Base-by-base conservation (phyloP, 805 yeast species). In the Kluyveromyces aestuarii region DNA sequence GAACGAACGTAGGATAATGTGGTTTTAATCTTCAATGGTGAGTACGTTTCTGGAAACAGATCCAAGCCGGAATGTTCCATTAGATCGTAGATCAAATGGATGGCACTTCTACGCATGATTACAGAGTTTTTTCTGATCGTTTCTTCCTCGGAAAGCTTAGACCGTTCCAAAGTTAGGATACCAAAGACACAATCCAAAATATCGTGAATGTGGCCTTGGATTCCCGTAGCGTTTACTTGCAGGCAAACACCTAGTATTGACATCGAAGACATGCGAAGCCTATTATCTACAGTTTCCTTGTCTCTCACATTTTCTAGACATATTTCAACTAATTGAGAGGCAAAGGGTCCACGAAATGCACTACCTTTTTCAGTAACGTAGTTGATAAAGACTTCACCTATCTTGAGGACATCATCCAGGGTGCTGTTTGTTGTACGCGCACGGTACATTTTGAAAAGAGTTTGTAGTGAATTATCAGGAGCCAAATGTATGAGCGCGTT, bases 191-290 rank as follows among this genome's bases (percentile, higher is more conserved):
- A 81, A 59, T 89, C 96, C 41, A 87, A 65, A 8, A 83, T 74
- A 45, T 82, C 84, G 1, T 63, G 60, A 10, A 88, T 65, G 49
- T 72, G 68, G 1, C 63, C 58, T 8, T 49, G 50, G 1, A 87
- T 56, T 0, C 84, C 85, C 6, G 66, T 47, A 0, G 89, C 82
- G 50, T 80, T 79, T 1, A 69, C 68, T 52, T 77, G 77, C 57
- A 89, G 77, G 37, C 84, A 70, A 6, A 76, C 68, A 27, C 97
- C 96, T n/a, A 91, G 62, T 13, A 93, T 64, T 0, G 96, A 86
- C 80, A 90, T 76, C 0, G 96, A 78, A 1, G 97, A 90, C 84
- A 88, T 82, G 55, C 97, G 72, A 38, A 89, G 53, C 38, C 82
- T 74, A 50, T 74, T 70, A 53, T 88, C 96, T 13, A 59, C 25